Base-by-base conservation (phyloP, 495 filamentous ascomycete genomes). In the Annulohypoxylon stygium region DNA sequence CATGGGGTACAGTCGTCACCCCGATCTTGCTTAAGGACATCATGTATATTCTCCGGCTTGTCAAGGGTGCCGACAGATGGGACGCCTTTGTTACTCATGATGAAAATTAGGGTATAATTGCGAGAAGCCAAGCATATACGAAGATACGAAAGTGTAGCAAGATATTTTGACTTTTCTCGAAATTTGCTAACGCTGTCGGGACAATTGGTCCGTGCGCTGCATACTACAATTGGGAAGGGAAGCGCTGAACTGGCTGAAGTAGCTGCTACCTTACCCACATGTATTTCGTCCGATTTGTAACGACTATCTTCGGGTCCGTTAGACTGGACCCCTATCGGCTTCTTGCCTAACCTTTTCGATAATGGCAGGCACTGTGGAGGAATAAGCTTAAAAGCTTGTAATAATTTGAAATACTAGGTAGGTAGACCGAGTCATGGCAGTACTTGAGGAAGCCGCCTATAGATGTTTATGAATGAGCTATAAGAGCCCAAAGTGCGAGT, bases 1-100 rank as follows among this genome's bases (percentile, higher is more conserved):
- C 92, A 95, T 26, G 88, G 78, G 37, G 88, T 73, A 76, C 92
- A 95, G 78, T 95, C 91, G 58, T 92, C 87, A 62, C 84, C 89
- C 62, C 86, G 82, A 71, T 92, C 89, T 73, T 90, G 80, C n/a
- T 87, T 85, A 18, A 91, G 83, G 8, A 90, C 79, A 7, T 82
- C 81, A 54, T 88, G 73, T 14, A 87, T 83, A 47, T 81, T 82
- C 74, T 88, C 86, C 1, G 85, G 86, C 76, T 82, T 83, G 30
- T 87, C 81, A 48, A 88, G 81, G 16, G 75, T 55, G 14, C 80
- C 76, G 37, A 86, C 43, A 2, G 81, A 67, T 0, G 84, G 81
- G 18, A 84, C 48, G 14, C 76, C 79, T 72, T 83, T 82, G 63
- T 73, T 77, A 30, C 77, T 80, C 84, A 86, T 86, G 62, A 64